A percentile compares a stretch with the other conserved stretches of the same genome.
Conservation (phyloP, 2,329 filamentous ascomycete genomes). For the Magnaporthales sp. region DNA sequence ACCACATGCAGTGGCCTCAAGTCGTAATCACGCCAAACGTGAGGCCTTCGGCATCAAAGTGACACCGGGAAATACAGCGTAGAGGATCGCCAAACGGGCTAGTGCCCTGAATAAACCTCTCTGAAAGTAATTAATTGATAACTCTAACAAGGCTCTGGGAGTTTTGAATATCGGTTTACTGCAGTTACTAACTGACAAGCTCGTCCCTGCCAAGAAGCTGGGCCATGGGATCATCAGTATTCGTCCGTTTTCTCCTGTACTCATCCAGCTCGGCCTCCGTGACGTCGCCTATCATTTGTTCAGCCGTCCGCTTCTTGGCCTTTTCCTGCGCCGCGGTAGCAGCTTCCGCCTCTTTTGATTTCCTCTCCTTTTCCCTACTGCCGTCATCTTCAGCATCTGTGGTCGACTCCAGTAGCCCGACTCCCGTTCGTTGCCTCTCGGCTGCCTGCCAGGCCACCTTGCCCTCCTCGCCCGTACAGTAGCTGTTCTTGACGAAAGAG, state of each 20-base stretch:
- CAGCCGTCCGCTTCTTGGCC: slow-evolving; percentile 61
- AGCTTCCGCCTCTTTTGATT: slow-evolving; percentile 4
- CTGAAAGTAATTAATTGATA: neutral
- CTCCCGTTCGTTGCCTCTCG: slow-evolving; percentile 48
- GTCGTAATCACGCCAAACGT: neutral
- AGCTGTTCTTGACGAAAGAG: slow-evolving; percentile 90
- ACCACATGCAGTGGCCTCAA: neutral
- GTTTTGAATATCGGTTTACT: neutral
- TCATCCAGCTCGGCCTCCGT: slow-evolving; percentile 80
- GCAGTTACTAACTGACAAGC: slow-evolving; percentile 26
- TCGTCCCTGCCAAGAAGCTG: slow-evolving; percentile 68
- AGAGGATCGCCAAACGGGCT: neutral
- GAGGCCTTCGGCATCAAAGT: neutral
- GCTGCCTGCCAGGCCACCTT: slow-evolving; percentile 72
- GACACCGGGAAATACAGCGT: neutral
- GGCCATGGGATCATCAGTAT: slow-evolving; percentile 80
- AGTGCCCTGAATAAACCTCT: neutral
- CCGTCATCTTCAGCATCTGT: neutral
- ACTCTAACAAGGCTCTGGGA: neutral
- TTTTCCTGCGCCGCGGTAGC: slow-evolving; percentile 7
- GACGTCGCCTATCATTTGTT: slow-evolving; percentile 70
- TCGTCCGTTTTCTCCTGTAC: slow-evolving; percentile 67
- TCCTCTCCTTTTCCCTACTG: neutral
- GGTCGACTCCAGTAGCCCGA: slow-evolving; percentile 3
- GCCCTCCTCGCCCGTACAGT: slow-evolving; percentile 89